phyloP scores from a whole-genome alignment of 2,329 filamentous ascomycete genomes.

The Fusarium phyllophilum region DNA sequence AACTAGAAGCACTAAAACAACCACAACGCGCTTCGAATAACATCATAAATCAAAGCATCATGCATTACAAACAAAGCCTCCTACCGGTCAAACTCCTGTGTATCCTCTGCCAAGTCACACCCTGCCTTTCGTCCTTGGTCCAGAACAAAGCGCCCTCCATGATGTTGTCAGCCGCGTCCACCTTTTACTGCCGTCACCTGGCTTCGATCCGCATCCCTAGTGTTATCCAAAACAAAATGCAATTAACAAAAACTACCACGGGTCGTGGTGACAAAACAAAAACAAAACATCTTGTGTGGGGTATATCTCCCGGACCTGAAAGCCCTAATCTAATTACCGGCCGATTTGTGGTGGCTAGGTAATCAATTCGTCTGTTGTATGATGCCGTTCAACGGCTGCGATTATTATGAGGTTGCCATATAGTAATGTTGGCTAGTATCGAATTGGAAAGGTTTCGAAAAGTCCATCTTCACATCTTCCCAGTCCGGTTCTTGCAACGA shows the following conservation, averaged over 20 bases:
- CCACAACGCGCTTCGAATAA: slow-evolving; percentile 16
- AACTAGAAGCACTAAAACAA: slow-evolving; percentile 11
- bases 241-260: slow-evolving; percentile 16
- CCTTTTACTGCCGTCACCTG: slow-evolving; percentile 23
- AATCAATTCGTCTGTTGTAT: neutral
- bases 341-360: slow-evolving; percentile 8
- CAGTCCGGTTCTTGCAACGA: slow-evolving; percentile 50
- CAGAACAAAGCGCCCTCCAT: slow-evolving; percentile 23
- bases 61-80: slow-evolving; percentile 24
- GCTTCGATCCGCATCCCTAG: slow-evolving; percentile 1
- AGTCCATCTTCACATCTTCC: slow-evolving; percentile 63
- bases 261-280: slow-evolving; percentile 15
- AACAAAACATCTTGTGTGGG: slow-evolving; percentile 38
- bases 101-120: slow-evolving; percentile 6
- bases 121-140: slow-evolving; percentile 3
- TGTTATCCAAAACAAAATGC: slow-evolving; percentile 27
- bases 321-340: slow-evolving; percentile 31
- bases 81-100: slow-evolving; percentile 26
- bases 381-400: slow-evolving; percentile 1
- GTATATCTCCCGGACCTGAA: slow-evolving; percentile 46
- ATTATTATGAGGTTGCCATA: slow-evolving; percentile 43
- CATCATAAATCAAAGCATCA: slow-evolving; percentile 26
- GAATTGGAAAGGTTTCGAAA: slow-evolving; percentile 63
- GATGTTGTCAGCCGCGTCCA: slow-evolving; percentile 11
- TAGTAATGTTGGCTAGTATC: slow-evolving; percentile 55